Evolutionary conservation across 805 yeast genomes (phyloP).

Genomic region (Suhomyces sp.): DNA sequence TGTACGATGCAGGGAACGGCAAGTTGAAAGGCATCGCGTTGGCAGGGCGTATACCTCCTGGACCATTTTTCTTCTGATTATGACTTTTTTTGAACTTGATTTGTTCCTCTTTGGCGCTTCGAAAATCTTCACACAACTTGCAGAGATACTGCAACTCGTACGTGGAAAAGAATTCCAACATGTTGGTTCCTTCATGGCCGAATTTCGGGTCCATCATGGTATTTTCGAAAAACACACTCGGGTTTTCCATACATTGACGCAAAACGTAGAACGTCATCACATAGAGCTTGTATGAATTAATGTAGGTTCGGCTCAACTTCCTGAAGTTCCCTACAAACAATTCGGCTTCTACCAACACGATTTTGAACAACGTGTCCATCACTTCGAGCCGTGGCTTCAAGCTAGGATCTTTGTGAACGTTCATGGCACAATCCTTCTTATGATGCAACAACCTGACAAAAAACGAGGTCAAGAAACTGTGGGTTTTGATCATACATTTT

Average conservation of each 20-base stretch:
- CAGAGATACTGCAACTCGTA: slow-evolving; percentile 35
- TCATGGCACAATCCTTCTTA: slow-evolving; percentile 29
- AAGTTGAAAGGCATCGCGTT: slow-evolving; percentile 3
- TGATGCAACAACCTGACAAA: slow-evolving; percentile 39
- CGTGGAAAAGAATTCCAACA: slow-evolving; percentile 35
- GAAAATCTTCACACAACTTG: slow-evolving; percentile 38
- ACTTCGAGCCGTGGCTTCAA: slow-evolving; percentile 26
- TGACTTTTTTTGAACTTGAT: background rate
- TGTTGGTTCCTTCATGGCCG: slow-evolving; percentile 36
- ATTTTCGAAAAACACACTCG: slow-evolving; percentile 34
- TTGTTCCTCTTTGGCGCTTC: slow-evolving; percentile 32
- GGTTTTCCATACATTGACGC: slow-evolving; percentile 41
- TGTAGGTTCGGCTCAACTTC: slow-evolving; percentile 34
- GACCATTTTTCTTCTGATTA: background rate
- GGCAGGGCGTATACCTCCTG: background rate
- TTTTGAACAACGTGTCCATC: slow-evolving; percentile 29
- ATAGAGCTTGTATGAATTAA: slow-evolving; percentile 40
- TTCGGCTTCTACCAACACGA: slow-evolving; percentile 37
- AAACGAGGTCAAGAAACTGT: slow-evolving; percentile 36
- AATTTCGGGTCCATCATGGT: slow-evolving; percentile 24
- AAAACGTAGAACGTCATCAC: slow-evolving; percentile 41
- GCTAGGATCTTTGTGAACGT: slow-evolving; percentile 12
- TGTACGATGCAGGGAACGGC: slow-evolving; percentile 5
- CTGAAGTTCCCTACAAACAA: slow-evolving; percentile 43
- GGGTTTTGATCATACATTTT: slow-evolving; percentile 40